Percentiles rank a stretch among this genome's conserved stretches.
Evolutionary conservation across 2,329 filamentous ascomycete genomes (phyloP).

Genomic region (Apiospora rasikravindrae): DNA sequence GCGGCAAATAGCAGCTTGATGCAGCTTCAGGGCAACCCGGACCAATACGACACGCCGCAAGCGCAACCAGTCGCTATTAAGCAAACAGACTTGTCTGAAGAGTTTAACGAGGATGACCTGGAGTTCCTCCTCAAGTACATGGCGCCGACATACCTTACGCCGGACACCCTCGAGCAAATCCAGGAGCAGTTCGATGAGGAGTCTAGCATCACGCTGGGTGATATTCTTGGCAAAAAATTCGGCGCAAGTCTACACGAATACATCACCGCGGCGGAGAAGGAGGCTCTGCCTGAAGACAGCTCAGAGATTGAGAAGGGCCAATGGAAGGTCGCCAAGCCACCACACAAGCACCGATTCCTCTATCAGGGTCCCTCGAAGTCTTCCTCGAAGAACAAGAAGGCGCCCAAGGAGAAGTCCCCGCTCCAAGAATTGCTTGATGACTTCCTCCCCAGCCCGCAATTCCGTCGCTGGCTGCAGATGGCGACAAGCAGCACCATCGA

Average conservation of each 20-base stretch:
- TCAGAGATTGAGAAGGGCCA: conserved; percentile 62
- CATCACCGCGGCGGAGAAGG: conserved; percentile 68
- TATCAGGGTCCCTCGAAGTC: conserved; percentile 68
- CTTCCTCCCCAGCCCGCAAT: conserved; percentile 82
- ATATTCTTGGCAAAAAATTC: conserved; percentile 81
- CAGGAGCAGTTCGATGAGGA: conserved; percentile 80
- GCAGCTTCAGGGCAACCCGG: conserved; percentile 89
- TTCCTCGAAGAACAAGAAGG: conserved; percentile 22
- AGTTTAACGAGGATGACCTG: conserved; percentile 78
- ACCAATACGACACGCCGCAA: conserved; percentile 84
- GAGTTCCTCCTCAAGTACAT: conserved; percentile 92
- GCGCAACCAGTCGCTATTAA: conserved; percentile 58
- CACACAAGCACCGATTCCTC: conserved; percentile 93
- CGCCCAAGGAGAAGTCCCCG: conserved; percentile 52
- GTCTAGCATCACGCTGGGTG: conserved; percentile 81
- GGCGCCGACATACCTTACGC: conserved; percentile 86
- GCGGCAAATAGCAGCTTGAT: conserved; percentile 89
- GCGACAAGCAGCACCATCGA: conserved; percentile 78
- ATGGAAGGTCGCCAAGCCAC: conserved; percentile 83
- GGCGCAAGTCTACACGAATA: conserved; percentile 72
- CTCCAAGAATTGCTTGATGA: conserved; percentile 81
- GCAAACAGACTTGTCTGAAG: conserved; percentile 45
- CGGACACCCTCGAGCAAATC: conserved; percentile 86
- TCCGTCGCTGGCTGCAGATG: conserved; percentile 87
- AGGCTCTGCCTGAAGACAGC: conserved; percentile 51